A percentile compares a stretch with the other conserved stretches of the same genome.
These are phyloP conservation scores for Fusarium tanahbumbuense DNA, from an alignment of 2,329 filamentous ascomycete species.

Conservation along the genomic window DNA sequence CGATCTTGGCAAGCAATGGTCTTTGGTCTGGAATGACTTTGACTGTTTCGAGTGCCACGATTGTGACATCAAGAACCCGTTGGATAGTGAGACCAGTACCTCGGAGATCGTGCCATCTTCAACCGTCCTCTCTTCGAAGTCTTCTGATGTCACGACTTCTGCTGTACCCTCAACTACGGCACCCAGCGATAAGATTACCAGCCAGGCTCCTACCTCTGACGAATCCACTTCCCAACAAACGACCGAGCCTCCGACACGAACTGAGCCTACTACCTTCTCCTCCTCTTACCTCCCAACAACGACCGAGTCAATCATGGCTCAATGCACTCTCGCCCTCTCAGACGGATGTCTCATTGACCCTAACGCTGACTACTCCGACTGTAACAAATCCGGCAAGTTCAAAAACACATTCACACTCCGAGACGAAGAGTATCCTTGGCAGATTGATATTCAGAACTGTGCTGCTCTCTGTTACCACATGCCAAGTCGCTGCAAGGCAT, in stretches of 20 bases:
- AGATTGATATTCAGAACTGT: neutral
- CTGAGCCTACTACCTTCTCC: neutral
- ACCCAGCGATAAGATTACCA: neutral
- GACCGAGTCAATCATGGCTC: slow-evolving; percentile 7
- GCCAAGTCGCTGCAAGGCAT: slow-evolving; percentile 20
- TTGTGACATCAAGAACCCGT: slow-evolving; percentile 1
- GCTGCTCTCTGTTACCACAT: slow-evolving; percentile 22
- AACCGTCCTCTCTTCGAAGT: accelerated
- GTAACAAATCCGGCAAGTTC: neutral
- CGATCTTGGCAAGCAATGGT: neutral
- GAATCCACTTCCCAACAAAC: neutral
- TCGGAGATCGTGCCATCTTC: neutral
- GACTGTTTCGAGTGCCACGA: slow-evolving; percentile 21
- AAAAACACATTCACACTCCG: neutral
- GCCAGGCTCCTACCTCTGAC: neutral
- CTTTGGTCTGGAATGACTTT: slow-evolving; percentile 15
- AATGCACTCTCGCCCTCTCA: slow-evolving; percentile 21
- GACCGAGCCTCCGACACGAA: neutral
- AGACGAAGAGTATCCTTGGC: slow-evolving; percentile 20
- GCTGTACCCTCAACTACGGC: neutral
- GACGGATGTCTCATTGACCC: slow-evolving; percentile 8
- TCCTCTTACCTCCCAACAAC: slow-evolving; percentile 8
- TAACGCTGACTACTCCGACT: neutral
- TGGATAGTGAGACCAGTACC: neutral
- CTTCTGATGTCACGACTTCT: neutral